phyloP scores from a whole-genome alignment of 2,329 filamentous ascomycete species.

The Macrophomina tecta region DNA sequence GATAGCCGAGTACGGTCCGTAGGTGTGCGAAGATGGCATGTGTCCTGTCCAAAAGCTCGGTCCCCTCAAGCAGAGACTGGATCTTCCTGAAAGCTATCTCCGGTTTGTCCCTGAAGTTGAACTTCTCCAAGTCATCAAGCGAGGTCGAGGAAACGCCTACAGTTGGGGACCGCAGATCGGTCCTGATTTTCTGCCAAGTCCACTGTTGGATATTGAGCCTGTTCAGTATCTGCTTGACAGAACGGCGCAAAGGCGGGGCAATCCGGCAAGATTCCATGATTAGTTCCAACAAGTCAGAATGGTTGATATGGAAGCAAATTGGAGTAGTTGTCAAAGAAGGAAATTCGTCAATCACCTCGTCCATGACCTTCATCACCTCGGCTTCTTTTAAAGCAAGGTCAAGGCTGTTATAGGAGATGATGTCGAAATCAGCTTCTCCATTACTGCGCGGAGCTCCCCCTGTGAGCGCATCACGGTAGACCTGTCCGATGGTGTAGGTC shows the following conservation, averaged over 20 bases:
- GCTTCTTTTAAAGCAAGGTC: constrained; percentile 91
- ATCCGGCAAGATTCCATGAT: constrained; percentile 93
- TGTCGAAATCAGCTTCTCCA: constrained; percentile 94
- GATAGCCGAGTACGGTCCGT: constrained; percentile 76
- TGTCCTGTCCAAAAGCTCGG: constrained; percentile 58
- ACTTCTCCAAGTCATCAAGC: constrained; percentile 85
- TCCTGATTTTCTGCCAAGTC: constrained; percentile 82
- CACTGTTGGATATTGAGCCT: constrained; percentile 82
- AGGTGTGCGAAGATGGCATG: constrained; percentile 74
- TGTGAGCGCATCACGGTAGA: constrained; percentile 79
- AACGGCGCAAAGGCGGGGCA: constrained; percentile 68
- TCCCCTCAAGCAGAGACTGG: constrained; percentile 60
- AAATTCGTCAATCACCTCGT: constrained; percentile 84
- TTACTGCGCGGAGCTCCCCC: constrained; percentile 83
- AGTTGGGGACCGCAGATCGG: constrained; percentile 78
- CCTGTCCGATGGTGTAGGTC: constrained; percentile 84
- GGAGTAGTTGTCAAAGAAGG: constrained; percentile 72
- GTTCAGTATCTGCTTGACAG: constrained; percentile 82
- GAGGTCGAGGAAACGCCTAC: constrained; percentile 87
- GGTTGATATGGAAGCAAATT: constrained; percentile 91
- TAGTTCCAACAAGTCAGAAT: constrained; percentile 81
- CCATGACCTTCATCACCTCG: constrained; percentile 90
- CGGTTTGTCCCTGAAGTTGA: constrained; percentile 83
- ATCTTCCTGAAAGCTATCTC: constrained; percentile 75
- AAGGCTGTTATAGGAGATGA: constrained; percentile 80